Conservation (phyloP, 2,329 filamentous ascomycete species). For the Aspergillus candidus region DNA sequence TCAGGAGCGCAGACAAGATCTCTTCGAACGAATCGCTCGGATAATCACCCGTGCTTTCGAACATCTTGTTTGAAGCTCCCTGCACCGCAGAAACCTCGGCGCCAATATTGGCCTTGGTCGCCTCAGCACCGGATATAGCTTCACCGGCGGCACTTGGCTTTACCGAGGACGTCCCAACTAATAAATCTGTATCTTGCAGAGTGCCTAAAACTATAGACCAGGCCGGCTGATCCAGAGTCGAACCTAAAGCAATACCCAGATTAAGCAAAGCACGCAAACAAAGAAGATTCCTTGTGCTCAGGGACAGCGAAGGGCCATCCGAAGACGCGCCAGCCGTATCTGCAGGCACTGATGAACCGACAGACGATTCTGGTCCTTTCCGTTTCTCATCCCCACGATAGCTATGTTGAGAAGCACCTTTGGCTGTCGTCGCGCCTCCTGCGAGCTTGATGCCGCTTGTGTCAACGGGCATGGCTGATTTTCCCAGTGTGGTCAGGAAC, state of each 20-base stretch:
- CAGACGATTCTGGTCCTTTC: slow-evolving; percentile 22
- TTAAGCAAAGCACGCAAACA: slow-evolving; percentile 91
- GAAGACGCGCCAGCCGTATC: slow-evolving; percentile 21
- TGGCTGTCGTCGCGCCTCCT: slow-evolving; percentile 11
- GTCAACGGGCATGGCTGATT: slow-evolving; percentile 84
- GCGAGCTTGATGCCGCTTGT: slow-evolving; percentile 24
- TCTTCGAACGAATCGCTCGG: slow-evolving; percentile 74
- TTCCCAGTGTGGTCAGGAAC: slow-evolving; percentile 87
- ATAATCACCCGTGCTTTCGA: slow-evolving; percentile 90
- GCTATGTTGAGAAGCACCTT: slow-evolving; percentile 16
- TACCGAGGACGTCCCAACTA: slow-evolving; percentile 51
- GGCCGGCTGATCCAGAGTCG: slow-evolving; percentile 67
- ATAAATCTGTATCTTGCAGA: slow-evolving; percentile 84
- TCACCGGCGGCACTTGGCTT: slow-evolving; percentile 29
- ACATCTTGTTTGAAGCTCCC: slow-evolving; percentile 73
- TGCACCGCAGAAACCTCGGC: slow-evolving; percentile 83
- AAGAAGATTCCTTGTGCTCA: slow-evolving; percentile 84
- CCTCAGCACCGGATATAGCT: slow-evolving; percentile 29
- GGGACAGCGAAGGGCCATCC: slow-evolving; percentile 46
- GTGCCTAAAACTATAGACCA: slow-evolving; percentile 93
- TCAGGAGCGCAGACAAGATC: slow-evolving; percentile 69
- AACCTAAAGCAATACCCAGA: slow-evolving; percentile 85
- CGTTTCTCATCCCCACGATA: slow-evolving; percentile 25
- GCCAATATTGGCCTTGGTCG: slow-evolving; percentile 58
- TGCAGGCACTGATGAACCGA: slow-evolving; percentile 19